Conservation (phyloP, 139 green algal genomes). For the Micractinium sp. region DNA sequence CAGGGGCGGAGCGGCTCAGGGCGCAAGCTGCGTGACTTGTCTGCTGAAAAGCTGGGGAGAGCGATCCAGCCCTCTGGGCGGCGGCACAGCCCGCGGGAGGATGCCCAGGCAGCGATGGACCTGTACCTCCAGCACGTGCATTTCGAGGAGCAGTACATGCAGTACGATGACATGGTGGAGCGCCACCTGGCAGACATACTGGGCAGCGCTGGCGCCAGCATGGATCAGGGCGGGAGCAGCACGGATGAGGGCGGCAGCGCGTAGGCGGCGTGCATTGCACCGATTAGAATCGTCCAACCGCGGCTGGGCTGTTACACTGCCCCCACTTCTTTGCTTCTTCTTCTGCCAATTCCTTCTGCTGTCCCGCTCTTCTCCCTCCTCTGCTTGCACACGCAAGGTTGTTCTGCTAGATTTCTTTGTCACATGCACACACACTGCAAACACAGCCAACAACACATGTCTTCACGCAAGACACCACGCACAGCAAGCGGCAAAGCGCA, state of each 20-base stretch:
- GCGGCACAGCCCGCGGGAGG: slow-evolving; percentile 43
- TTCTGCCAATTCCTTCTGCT: too few species aligned
- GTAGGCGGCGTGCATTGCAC: background rate
- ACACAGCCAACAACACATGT: too few species aligned
- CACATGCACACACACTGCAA: too few species aligned
- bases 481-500: too few species aligned
- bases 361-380: too few species aligned
- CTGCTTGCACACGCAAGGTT: too few species aligned
- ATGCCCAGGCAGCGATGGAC: slow-evolving; percentile 46
- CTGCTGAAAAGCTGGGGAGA: slow-evolving; percentile 29
- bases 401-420: too few species aligned
- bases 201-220: background rate
- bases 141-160: slow-evolving; percentile 36
- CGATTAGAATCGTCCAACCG: too few species aligned
- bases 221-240: background rate
- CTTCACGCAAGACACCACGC: too few species aligned
- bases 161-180: slow-evolving; percentile 50
- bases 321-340: too few species aligned
- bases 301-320: too few species aligned
- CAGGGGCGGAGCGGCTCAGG: slow-evolving; percentile 37
- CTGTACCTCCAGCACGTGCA: slow-evolving; percentile 46
- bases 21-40: slow-evolving; percentile 25
- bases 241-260: background rate
- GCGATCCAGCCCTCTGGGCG: slow-evolving; percentile 28
- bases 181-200: slow-evolving; percentile 37